Conservation (phyloP, 305 asterid genomes). For the Solanum chacoense region DNA sequence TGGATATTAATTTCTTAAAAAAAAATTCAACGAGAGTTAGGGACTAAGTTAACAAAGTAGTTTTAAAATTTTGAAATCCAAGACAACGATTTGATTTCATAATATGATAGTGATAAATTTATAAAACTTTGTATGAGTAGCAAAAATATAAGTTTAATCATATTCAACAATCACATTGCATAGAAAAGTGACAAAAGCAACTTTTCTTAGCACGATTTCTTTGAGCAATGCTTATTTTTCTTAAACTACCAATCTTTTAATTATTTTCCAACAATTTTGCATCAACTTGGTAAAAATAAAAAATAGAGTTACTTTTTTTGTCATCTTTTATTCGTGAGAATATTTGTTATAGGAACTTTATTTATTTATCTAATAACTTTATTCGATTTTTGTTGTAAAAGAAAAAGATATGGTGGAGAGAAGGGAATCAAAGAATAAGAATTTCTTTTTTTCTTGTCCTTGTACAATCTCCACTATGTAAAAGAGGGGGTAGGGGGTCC, state of each 20-base stretch:
- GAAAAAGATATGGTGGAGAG: conserved; percentile 34
- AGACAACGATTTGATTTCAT: background rate
- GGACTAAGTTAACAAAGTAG: background rate
- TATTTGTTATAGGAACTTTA: conserved; percentile 11
- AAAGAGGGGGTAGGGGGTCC: conserved; percentile 8
- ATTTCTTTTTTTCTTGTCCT: conserved; percentile 13
- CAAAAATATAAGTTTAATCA: background rate
- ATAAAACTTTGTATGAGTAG: background rate
- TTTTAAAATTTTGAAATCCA: background rate
- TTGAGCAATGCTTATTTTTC: background rate
- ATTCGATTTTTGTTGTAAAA: conserved; percentile 22
- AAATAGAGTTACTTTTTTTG: background rate
- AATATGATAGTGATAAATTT: background rate
- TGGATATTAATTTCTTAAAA: background rate
- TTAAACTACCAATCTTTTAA: background rate
- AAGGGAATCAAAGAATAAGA: conserved; percentile 60
- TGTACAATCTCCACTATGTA: conserved; percentile 32
- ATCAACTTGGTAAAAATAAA: background rate
- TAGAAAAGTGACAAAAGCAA: background rate
- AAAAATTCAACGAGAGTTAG: background rate
- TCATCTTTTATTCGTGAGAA: background rate
- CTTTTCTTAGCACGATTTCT: background rate
- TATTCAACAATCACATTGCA: background rate
- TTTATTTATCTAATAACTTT: conserved; percentile 23
- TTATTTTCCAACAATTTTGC: background rate